Percentiles rank a stretch among this genome's conserved stretches.
phyloP scores from a whole-genome alignment of 495 filamentous ascomycete species.

The Tuber magnatum region DNA sequence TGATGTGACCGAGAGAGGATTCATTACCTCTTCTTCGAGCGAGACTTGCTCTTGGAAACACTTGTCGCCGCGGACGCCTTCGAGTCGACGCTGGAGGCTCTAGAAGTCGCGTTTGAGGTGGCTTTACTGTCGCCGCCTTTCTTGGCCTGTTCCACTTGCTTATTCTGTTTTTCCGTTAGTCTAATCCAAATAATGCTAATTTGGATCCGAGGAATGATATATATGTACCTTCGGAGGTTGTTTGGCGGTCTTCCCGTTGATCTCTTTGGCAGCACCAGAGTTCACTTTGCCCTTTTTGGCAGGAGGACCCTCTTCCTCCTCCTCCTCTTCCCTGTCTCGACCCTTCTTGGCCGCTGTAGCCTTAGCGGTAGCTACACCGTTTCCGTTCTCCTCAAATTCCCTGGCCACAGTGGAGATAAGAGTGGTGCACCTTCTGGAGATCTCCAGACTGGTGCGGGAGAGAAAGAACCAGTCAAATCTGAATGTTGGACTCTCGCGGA shows the following conservation, averaged over 20 bases:
- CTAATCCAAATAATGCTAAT: neutral
- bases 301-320: slow-evolving; percentile 72
- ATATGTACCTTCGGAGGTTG: slow-evolving; percentile 47
- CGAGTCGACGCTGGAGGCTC: slow-evolving; percentile 52
- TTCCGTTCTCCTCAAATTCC: slow-evolving; percentile 74
- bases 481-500: slow-evolving; percentile 90
- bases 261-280: slow-evolving; percentile 52
- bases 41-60: slow-evolving; percentile 23
- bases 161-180: slow-evolving; percentile 49
- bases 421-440: slow-evolving; percentile 85
- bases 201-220: neutral
- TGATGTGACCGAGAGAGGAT: neutral
- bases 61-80: slow-evolving; percentile 32
- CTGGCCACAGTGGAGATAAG: slow-evolving; percentile 86
- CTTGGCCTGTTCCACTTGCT: slow-evolving; percentile 57
- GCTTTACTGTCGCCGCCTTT: slow-evolving; percentile 45
- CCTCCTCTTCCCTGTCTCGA: slow-evolving; percentile 68
- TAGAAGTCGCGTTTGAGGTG: slow-evolving; percentile 51
- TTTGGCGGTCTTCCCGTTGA: slow-evolving; percentile 42
- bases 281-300: slow-evolving; percentile 86
- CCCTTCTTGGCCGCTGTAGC: slow-evolving; percentile 70
- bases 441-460: slow-evolving; percentile 84
- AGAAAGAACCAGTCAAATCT: slow-evolving; percentile 99
- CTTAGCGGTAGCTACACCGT: slow-evolving; percentile 49
- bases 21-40: slow-evolving; percentile 30